Conservation (phyloP, 1,139 yeast species). For the Taphrina communis region DNA sequence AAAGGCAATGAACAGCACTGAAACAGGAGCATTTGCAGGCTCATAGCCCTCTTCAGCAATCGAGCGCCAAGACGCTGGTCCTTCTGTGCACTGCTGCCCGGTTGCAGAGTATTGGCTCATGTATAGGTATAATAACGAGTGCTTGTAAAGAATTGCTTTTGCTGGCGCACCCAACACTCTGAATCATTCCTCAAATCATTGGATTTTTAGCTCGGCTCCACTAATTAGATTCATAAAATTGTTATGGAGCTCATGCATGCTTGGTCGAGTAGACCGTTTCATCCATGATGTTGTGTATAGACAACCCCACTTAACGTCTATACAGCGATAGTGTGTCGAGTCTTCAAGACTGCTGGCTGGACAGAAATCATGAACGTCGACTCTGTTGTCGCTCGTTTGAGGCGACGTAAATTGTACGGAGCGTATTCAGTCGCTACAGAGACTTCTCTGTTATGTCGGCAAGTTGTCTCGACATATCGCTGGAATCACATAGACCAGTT, state of each 20-base stretch:
- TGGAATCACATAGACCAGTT: conserved; percentile 82
- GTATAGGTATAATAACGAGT: conserved; percentile 6
- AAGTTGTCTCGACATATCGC: conserved; percentile 86
- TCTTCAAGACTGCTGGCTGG: no score
- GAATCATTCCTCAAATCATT: not conserved
- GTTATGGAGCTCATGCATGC: no score
- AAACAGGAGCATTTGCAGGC: no score
- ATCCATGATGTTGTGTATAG: no score
- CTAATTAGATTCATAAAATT: no score
- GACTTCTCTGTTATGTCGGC: conserved; percentile 82
- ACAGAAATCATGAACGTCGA: conserved; percentile 40
- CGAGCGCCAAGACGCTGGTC: no score
- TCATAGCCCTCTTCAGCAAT: no score
- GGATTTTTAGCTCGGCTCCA: no score
- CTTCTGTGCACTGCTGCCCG: no score
- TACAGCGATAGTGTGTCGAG: no score
- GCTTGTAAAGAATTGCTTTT: not conserved
- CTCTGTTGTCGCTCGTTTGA: conserved; percentile 48
- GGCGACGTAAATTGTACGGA: conserved; percentile 74
- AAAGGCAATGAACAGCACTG: not conserved
- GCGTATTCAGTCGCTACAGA: conserved; percentile 82
- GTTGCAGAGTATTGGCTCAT: not conserved
- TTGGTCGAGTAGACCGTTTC: no score
- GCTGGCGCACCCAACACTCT: not conserved
- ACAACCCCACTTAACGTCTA: no score